Evolutionary conservation across 805 yeast species (phyloP).

Genomic region (Tetrapisispora phaffii): DNA sequence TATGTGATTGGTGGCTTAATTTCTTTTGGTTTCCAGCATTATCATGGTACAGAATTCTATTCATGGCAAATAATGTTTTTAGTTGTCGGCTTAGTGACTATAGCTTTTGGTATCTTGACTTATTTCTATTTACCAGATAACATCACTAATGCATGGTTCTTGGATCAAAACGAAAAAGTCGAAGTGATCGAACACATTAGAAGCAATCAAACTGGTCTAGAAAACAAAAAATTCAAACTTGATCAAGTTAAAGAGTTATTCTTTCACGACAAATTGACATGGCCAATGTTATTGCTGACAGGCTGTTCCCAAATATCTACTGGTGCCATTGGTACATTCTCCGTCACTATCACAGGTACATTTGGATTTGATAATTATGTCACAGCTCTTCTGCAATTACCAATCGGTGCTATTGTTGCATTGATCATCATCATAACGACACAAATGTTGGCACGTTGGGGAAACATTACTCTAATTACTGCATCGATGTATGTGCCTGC

Average conservation of each 20-base stretch:
- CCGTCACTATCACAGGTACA: slow-evolving; percentile 41
- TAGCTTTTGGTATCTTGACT: slow-evolving; percentile 39
- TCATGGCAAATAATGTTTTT: slow-evolving; percentile 58
- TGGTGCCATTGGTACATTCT: slow-evolving; percentile 44
- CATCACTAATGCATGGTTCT: slow-evolving; percentile 34
- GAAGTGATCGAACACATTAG: slow-evolving; percentile 41
- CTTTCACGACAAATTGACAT: slow-evolving; percentile 37
- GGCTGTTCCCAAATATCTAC: slow-evolving; percentile 40
- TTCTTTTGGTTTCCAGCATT: slow-evolving; percentile 46
- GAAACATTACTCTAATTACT: slow-evolving; percentile 31
- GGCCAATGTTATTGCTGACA: slow-evolving; percentile 41
- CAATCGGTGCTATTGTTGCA: slow-evolving; percentile 44
- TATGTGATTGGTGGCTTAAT: slow-evolving; percentile 38
- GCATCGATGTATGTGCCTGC: slow-evolving; percentile 37
- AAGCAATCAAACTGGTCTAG: slow-evolving; percentile 43
- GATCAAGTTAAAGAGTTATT: slow-evolving; percentile 40
- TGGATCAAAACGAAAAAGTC: slow-evolving; percentile 32
- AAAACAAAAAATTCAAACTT: slow-evolving; percentile 36
- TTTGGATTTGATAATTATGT: slow-evolving; percentile 39
- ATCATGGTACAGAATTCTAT: slow-evolving; percentile 32
- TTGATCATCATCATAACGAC: slow-evolving; percentile 33
- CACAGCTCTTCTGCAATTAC: slow-evolving; percentile 45
- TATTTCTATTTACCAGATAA: slow-evolving; percentile 42
- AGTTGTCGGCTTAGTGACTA: slow-evolving; percentile 45
- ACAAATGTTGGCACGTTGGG: slow-evolving; percentile 30